Evolutionary conservation across 306 rosid species (phyloP).

Genomic region (Vachellia collinsii): DNA sequence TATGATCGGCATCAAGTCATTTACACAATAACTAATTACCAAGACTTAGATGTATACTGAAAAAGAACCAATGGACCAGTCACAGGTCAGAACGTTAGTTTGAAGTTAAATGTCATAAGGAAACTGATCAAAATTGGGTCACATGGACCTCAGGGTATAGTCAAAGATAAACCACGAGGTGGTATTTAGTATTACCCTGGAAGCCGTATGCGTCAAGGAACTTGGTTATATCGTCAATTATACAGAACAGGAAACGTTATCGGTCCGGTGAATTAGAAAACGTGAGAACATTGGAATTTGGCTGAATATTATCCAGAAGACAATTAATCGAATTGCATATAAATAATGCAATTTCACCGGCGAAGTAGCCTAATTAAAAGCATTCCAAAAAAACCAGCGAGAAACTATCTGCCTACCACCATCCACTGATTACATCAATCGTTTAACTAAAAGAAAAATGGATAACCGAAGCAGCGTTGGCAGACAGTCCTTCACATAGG

Average conservation of each 20-base stretch:
- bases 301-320: slow-evolving; percentile 3
- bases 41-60: background rate
- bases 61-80: slow-evolving; percentile 3
- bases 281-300: background rate
- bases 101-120: background rate
- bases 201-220: background rate
- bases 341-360: background rate
- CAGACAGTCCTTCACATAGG: background rate
- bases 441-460: slow-evolving; percentile 4
- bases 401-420: background rate
- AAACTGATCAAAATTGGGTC: background rate
- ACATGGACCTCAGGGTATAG: background rate
- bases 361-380: background rate
- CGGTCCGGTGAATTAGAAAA: background rate
- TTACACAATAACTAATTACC: background rate
- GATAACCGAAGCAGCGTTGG: background rate
- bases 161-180: background rate
- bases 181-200: background rate
- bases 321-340: background rate
- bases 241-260: background rate
- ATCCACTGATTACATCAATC: background rate
- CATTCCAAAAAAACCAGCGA: background rate
- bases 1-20: background rate
- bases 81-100: background rate
- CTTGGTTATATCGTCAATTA: background rate